A percentile compares a stretch with the other conserved stretches of the same genome.
These are phyloP conservation scores for Butyriboletus appendiculatus DNA, from an alignment of 1,284 basidiomycete genomes.

Conservation along the genomic window DNA sequence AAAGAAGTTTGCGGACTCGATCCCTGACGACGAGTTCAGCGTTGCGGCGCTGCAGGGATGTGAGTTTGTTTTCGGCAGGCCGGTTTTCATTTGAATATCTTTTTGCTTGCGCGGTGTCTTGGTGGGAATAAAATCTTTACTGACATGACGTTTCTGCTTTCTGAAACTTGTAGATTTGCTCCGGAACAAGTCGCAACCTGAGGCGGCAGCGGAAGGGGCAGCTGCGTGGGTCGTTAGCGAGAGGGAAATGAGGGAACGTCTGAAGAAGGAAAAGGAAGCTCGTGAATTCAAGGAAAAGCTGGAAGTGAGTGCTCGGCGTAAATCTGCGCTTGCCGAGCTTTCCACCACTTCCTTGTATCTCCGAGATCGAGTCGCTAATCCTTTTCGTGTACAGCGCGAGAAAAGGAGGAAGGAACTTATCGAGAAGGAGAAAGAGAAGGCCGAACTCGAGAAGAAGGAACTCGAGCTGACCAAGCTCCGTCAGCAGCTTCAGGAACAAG, in stretches of 20 bases:
- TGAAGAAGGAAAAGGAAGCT: conserved; percentile 69
- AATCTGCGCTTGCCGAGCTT: conserved; percentile 15
- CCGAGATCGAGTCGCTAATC: conserved; percentile 17
- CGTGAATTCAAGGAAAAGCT: conserved; percentile 62
- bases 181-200: conserved; percentile 78
- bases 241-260: conserved; percentile 66
- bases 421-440: conserved; percentile 45
- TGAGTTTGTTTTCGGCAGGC: conserved; percentile 43
- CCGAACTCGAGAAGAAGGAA: conserved; percentile 40
- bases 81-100: conserved; percentile 3
- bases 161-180: conserved; percentile 56
- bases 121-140: conserved; percentile 11
- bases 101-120: conserved; percentile 12
- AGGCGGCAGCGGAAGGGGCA: conserved; percentile 64
- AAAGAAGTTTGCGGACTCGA: conserved; percentile 69
- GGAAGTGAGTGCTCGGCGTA: conserved; percentile 48
- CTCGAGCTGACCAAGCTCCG: conserved; percentile 45
- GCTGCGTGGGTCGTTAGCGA: conserved; percentile 71
- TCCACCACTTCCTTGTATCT: conserved; percentile 5
- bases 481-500: conserved; percentile 51
- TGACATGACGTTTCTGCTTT: conserved; percentile 15
- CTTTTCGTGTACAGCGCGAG: conserved; percentile 46
- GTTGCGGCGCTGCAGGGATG: conserved; percentile 86
- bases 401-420: conserved; percentile 55
- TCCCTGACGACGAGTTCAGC: conserved; percentile 80